A percentile compares a stretch with the other conserved stretches of the same genome.
phyloP scores from a whole-genome alignment of 148 eudicot species.

The Silene conica region DNA sequence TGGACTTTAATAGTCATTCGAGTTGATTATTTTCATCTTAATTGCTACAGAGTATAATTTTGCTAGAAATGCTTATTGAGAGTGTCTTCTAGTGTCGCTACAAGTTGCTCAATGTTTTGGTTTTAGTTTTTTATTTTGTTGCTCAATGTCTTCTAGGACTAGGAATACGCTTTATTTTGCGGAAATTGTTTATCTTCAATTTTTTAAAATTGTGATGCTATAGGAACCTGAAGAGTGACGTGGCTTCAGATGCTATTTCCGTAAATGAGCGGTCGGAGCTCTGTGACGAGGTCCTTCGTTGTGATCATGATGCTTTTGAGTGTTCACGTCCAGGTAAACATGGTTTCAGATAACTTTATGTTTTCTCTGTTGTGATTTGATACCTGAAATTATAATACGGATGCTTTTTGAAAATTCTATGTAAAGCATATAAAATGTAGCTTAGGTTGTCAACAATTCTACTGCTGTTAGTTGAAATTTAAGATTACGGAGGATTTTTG shows the following conservation, averaged over 20 bases:
- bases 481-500: background rate
- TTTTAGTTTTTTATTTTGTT: background rate
- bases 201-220: slow-evolving; percentile 5
- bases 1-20: background rate
- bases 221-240: slow-evolving; percentile 67
- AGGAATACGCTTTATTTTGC: background rate
- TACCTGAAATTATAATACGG: background rate
- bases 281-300: slow-evolving; percentile 63
- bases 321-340: slow-evolving; percentile 58
- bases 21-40: background rate
- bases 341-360: slow-evolving; percentile 13
- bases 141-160: background rate
- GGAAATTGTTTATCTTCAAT: background rate
- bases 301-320: slow-evolving; percentile 60
- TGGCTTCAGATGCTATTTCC: slow-evolving; percentile 27
- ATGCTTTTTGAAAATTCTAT: background rate
- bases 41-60: background rate
- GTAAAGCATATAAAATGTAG: background rate
- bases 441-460: background rate
- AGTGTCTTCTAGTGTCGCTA: background rate
- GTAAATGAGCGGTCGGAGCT: slow-evolving; percentile 45
- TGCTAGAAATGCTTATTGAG: background rate
- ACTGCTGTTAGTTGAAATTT: background rate
- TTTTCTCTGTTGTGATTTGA: background rate
- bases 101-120: background rate